Conservation (phyloP, 2,329 filamentous ascomycete species). For the Magnaporthales sp. region DNA sequence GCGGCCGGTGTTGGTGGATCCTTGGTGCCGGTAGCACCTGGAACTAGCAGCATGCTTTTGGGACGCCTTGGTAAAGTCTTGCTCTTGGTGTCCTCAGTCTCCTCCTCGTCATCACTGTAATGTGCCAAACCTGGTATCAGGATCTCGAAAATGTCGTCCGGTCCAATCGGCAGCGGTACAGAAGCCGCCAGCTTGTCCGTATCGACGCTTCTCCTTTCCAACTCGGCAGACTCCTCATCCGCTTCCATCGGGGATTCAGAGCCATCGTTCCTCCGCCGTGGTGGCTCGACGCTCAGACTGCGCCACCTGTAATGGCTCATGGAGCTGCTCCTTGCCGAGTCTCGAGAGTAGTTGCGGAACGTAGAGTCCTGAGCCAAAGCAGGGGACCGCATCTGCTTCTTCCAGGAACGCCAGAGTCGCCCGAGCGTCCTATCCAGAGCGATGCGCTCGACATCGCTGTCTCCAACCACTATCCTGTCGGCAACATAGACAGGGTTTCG, state of each 20-base stretch:
- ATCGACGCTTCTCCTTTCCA: conserved; percentile 4
- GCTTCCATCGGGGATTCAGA: conserved; percentile 6
- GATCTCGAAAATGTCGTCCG: conserved; percentile 69
- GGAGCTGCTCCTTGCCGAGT: conserved; percentile 27
- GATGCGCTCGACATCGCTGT: conserved; percentile 86
- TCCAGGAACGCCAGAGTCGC: conserved; percentile 89
- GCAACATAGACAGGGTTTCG: conserved; percentile 38
- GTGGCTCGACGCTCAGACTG: conserved; percentile 20
- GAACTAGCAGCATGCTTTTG: conserved; percentile 34
- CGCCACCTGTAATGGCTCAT: conserved; percentile 25
- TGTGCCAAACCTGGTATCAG: conserved; percentile 62
- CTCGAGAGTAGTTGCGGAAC: conserved; percentile 37
- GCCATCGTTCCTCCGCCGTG: conserved; percentile 11
- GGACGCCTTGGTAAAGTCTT: conserved; percentile 26
- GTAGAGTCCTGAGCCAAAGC: conserved; percentile 26
- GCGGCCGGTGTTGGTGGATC: conserved; percentile 23
- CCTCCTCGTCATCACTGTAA: conserved; percentile 54
- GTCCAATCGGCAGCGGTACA: conserved; percentile 59
- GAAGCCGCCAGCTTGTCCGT: conserved; percentile 41
- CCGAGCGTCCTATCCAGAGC: conserved; percentile 84
- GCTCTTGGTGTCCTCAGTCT: conserved; percentile 24
- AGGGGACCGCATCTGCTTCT: conserved; percentile 67
- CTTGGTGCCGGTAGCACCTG: conserved; percentile 14
- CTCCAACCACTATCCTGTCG: conserved; percentile 73
- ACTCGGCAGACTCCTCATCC: conserved; percentile 7